Base-by-base conservation (phyloP, 495 filamentous ascomycete species). In the Podospora australis region DNA sequence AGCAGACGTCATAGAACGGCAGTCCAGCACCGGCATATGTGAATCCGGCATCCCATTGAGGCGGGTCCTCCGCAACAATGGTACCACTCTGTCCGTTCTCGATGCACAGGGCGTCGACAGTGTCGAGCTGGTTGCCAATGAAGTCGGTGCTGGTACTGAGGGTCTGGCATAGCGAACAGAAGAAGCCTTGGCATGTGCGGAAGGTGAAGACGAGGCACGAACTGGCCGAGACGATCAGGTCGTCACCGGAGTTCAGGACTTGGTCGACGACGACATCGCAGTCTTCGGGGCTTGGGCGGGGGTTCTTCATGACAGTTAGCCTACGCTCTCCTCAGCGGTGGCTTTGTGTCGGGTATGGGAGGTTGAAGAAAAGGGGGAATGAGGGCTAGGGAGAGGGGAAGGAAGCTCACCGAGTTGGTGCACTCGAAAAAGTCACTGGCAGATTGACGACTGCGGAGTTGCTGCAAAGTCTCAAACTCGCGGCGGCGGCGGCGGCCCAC, bases 21-120 rank as follows among this genome's bases (percentile, higher is more conserved):
- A 72, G 47, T n/a, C 53, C 48, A 9, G 41, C 38, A 1, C 64
- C 65, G 0, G 53, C 39, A 28, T 58, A 58, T 0, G 66, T 49
- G 28, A 69, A 70, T 16, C 69, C 69, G 34, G 65, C 67, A 35
- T 72, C 50, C 67, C 68, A 72, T 53, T 70, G 61, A 7, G 66
- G 67, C 3, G 59, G 40, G 9, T 64, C 61, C 25, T 58, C 45
- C 42, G 64, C 61, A 8, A 72, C 60, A 28, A 72, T 57, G 32
- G 68, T 66, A 28, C 69, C 67, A 14, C 52, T 46, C 51, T 69
- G 58, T n/a, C 66, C 65, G 40, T 55, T 55, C 23, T 55, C 41
- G 19, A 70, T 57, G 39, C 69, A 72, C 17, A 70, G 47, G 11
- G 58, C 57, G 51, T 69, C 64, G 49, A 63, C 52, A 0, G 57